These are phyloP conservation scores for Colletotrichum sansevieriae DNA, from an alignment of 2,329 filamentous ascomycete genomes.

Conservation along the genomic window DNA sequence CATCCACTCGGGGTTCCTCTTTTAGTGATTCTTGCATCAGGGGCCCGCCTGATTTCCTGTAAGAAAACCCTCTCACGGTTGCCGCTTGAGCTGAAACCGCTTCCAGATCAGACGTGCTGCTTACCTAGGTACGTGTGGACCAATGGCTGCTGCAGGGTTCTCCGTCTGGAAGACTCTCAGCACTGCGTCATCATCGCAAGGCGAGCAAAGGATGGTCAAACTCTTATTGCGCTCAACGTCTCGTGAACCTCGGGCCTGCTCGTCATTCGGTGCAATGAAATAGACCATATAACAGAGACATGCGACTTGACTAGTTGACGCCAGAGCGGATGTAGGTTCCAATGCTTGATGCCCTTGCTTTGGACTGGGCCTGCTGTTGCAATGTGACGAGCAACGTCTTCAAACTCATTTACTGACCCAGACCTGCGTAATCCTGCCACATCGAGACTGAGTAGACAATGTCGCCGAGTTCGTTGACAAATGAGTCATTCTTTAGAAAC, in stretches of 20 bases:
- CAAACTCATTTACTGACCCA: neutral
- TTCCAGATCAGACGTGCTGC: constrained; percentile 4
- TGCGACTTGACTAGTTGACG: no score
- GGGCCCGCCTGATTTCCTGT: constrained; percentile 2
- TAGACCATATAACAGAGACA: no score
- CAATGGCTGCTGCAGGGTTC: no score
- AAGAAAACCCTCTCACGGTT: constrained; percentile 13
- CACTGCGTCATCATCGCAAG: constrained; percentile 1
- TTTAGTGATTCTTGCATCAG: neutral
- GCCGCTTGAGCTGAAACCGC: neutral
- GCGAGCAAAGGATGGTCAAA: neutral
- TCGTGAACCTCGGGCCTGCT: neutral
- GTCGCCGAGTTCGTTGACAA: neutral
- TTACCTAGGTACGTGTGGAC: neutral
- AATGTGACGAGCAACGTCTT: neutral
- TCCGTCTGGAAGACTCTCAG: neutral
- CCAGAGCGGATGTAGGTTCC: no score
- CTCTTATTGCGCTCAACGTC: neutral
- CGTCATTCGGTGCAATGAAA: no score
- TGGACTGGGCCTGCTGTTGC: neutral
- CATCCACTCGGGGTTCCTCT: constrained; percentile 18
- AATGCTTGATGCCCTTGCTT: no score
- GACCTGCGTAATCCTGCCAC: constrained; percentile 4
- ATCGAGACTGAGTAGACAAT: constrained; percentile 5
- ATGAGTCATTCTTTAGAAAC: neutral